Evolutionary conservation across 257 asterid species (phyloP), one percentile per base, ranked within the genome.

Genomic region (Thymus quinquecostatus): DNA sequence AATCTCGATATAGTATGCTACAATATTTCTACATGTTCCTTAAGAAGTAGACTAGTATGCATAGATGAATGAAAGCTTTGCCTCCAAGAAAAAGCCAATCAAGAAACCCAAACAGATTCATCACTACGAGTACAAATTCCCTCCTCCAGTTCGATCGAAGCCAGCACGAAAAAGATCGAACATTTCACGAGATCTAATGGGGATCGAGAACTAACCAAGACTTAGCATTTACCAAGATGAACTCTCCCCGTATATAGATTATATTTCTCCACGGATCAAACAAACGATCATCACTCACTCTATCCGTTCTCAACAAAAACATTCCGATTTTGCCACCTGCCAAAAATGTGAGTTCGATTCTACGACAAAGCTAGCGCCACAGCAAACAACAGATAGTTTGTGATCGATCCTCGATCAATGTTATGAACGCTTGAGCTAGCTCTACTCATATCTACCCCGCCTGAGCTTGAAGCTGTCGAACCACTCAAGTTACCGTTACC

Each of bases 401-500:
- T 28, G 57, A 75, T 32, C 14, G 68, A 72, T 64, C 59, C 71
- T 68, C 72, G 54, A 57, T 40, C 62, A 81, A 73, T 76, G 28
- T 67, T 62, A 41, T n/a, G 28, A n/a, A 49, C 28, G 14, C 48
- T 53, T 38, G 76, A 64, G 32, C 70, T 63, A 68, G 73, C 68
- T 75, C 81, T 74, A 77, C 76, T 84, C 59, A 78, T 66, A 80
- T 80, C 82, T 28, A 73, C 78, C 1, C 79, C 61, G 36, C 78
- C 58, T 29, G 84, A 64, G 50, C 81, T 86, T 9, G 58, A 69
- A 2, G 75, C 32, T 40, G 61, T 62, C 5, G 87, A 65, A 13
- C 89, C 91, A 12, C 78, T 79, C 13, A 71, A 12, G 78, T 71
- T 88, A 40, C 86, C 89, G 78, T 71, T 88, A 40, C 86, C 89